Evolutionary conservation across 1,139 yeast genomes (phyloP), one percentile per base, ranked within the genome.

Genomic region (Sugiyamaella paludigena): DNA sequence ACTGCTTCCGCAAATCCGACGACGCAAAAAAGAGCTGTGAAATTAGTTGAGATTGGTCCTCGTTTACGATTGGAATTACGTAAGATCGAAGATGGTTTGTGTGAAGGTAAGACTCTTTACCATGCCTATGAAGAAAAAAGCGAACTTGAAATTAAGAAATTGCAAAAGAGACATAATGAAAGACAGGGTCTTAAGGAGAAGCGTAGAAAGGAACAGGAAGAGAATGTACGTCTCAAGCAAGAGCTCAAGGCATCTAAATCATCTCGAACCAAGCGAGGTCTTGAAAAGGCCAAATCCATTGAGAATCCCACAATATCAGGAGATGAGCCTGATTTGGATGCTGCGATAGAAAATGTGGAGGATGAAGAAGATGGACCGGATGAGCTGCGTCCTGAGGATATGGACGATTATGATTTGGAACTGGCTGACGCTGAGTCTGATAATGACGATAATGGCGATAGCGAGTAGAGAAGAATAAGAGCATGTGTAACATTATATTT

Each of bases 31-130:
- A 81, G 87, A 60, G 98, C 98, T 1, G 87, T 94, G 58, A 89
- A 89, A 65, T 75, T 94, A 52, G 87, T 92, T 1, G 99, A 94
- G 69, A 73, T 91, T 49, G 99, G 99, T 0, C 99, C 99, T 33
- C 78, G 99, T 58, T 70, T 94, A 68, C 81, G 80, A 58, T 74
- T 94, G 69, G 73, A 81, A 45, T 74, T 92, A 54, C 73, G 85
- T 49, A 94, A 94, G 71, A 87, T 94, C 52, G 98, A 92, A 69
- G 98, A 92, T 65, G 96, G 95, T 13, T 79, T 91, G 43, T 81
- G 87, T 56, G 74, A 79, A 3, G 98, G 98, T 43, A 89, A 88
- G 71, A 87, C 94, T 13, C 69, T 94, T 54, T 87, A 85, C 69
- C 98, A 94, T 65, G 76, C 87, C 37, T 75, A 73, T 47, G 74